Conservation (phyloP, 371 early-diverging fungal species). For the Actinomucor elegans region DNA sequence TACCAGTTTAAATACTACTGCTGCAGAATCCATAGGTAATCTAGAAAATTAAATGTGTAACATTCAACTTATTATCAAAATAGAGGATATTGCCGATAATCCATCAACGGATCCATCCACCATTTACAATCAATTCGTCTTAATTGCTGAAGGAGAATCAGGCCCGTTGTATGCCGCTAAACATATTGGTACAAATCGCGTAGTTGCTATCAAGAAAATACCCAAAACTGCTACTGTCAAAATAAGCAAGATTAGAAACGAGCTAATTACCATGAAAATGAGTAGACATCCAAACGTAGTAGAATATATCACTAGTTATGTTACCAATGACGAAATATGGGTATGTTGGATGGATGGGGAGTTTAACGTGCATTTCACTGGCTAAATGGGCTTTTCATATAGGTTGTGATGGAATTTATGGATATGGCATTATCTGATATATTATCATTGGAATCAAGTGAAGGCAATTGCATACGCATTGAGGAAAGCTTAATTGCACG, state of each 20-base stretch:
- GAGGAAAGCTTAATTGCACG: constrained; percentile 58
- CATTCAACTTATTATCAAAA: background rate
- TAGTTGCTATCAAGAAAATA: constrained; percentile 72
- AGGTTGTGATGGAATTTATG: constrained; percentile 77
- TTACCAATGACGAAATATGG: constrained; percentile 55
- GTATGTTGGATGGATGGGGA: no score
- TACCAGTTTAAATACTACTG: background rate
- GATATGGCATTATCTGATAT: constrained; percentile 69
- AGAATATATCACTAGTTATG: constrained; percentile 60
- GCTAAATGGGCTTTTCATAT: constrained; percentile 4
- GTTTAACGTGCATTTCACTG: background rate
- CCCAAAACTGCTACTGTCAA: constrained; percentile 53
- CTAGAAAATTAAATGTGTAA: background rate
- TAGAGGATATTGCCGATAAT: constrained; percentile 18
- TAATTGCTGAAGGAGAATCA: constrained; percentile 76
- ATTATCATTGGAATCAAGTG: constrained; percentile 59
- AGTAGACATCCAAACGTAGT: constrained; percentile 66
- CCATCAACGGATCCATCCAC: constrained; percentile 31
- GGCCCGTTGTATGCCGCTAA: constrained; percentile 73
- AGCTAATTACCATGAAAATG: constrained; percentile 63
- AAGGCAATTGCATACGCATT: constrained; percentile 35
- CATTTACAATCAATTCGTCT: constrained; percentile 38
- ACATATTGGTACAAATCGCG: constrained; percentile 47
- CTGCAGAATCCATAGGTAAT: background rate
- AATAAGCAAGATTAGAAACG: constrained; percentile 60